A percentile compares a stretch with the other conserved stretches of the same genome.
Conservation (phyloP, 2,329 filamentous ascomycete species). For the Aschersonia sp. region DNA sequence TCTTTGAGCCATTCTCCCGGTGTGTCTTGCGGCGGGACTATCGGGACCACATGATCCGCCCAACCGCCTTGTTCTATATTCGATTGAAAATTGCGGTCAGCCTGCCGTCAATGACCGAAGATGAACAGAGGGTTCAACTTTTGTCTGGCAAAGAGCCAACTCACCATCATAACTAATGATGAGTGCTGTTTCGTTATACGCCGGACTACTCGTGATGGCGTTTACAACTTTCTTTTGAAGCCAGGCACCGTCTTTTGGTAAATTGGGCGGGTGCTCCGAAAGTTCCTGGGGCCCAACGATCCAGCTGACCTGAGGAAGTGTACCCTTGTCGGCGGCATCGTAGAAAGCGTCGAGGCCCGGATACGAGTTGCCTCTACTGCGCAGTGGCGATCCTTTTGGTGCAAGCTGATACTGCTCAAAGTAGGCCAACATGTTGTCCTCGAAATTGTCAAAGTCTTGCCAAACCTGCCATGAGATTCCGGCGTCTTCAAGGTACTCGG, state of each 20-base stretch:
- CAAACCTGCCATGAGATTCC: conserved; percentile 35
- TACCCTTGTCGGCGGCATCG: conserved; percentile 29
- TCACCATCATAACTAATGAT: conserved; percentile 36
- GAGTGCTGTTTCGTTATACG: conserved; percentile 31
- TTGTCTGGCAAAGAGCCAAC: neutral
- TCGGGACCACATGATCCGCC: conserved; percentile 35
- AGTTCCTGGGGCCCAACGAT: conserved; percentile 37
- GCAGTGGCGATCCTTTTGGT: conserved; percentile 5
- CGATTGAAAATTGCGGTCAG: neutral
- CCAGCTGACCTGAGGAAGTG: conserved; percentile 33
- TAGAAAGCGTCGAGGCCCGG: conserved; percentile 33
- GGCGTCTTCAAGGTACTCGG: conserved; percentile 30
- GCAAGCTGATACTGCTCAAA: conserved; percentile 8
- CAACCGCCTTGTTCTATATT: conserved; percentile 34
- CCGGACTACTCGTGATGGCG: conserved; percentile 29
- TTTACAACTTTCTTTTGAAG: conserved; percentile 37
- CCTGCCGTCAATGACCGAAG: too few species aligned
- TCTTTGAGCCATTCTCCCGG: conserved; percentile 34
- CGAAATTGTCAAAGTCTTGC: conserved; percentile 33
- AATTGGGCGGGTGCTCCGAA: conserved; percentile 27
- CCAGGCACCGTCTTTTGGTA: conserved; percentile 39
- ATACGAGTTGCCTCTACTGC: conserved; percentile 20
- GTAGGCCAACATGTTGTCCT: conserved; percentile 36
- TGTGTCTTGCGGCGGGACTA: conserved; percentile 29
- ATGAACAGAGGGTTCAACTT: neutral